Evolutionary conservation across 495 filamentous ascomycete species (phyloP).

Genomic region (Trichocladium uniseriatum): DNA sequence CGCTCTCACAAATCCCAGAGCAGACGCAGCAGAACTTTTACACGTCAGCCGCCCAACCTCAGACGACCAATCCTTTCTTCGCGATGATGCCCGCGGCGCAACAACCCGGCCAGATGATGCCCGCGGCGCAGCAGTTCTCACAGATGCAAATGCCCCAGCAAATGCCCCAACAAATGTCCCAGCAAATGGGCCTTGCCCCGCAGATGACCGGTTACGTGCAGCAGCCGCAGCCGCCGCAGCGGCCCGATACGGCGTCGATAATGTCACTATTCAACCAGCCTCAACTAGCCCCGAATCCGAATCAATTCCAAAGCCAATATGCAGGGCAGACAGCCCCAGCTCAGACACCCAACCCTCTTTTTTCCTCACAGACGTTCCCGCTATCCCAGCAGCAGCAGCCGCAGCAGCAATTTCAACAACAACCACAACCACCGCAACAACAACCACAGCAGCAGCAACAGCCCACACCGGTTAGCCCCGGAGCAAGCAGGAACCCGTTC

Average conservation of each 20-base stretch:
- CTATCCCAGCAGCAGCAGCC: slow-evolving; percentile 17
- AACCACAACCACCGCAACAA: background rate
- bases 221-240: slow-evolving; percentile 26
- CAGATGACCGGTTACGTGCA: slow-evolving; percentile 19
- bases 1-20: slow-evolving; percentile 41
- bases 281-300: slow-evolving; percentile 54
- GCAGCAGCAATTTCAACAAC: slow-evolving; percentile 12
- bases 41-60: slow-evolving; percentile 26
- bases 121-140: slow-evolving; percentile 29
- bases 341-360: slow-evolving; percentile 17
- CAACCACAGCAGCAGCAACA: slow-evolving; percentile 8
- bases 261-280: slow-evolving; percentile 78
- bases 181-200: slow-evolving; percentile 18
- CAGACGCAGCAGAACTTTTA: slow-evolving; percentile 44
- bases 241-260: slow-evolving; percentile 70
- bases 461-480: slow-evolving; percentile 17
- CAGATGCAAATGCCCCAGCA: slow-evolving; percentile 30
- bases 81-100: slow-evolving; percentile 26
- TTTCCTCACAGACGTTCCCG: slow-evolving; percentile 16
- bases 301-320: slow-evolving; percentile 13
- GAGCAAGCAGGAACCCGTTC: slow-evolving; percentile 42
- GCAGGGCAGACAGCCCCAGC: slow-evolving; percentile 4
- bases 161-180: slow-evolving; percentile 27
- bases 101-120: slow-evolving; percentile 13
- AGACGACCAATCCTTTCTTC: slow-evolving; percentile 48